Conservation (phyloP, 2,329 filamentous ascomycete species). For the Calonectria multiphialidica region DNA sequence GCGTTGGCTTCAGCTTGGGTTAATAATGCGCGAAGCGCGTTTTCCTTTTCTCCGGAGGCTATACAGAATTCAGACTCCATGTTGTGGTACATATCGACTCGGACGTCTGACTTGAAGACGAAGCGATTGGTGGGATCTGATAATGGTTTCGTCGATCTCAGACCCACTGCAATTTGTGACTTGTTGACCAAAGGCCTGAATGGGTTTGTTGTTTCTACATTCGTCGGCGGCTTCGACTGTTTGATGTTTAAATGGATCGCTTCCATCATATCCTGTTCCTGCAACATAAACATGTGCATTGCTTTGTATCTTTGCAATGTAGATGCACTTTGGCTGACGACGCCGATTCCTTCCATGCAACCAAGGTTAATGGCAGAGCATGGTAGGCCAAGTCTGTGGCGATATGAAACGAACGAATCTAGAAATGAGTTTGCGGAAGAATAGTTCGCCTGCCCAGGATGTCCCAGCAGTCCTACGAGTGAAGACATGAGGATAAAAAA, state of each 20-base stretch:
- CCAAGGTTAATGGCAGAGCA: conserved; percentile 20
- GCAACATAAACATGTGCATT: not conserved
- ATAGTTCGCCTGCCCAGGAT: conserved; percentile 29
- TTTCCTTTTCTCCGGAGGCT: no score
- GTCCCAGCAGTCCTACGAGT: not conserved
- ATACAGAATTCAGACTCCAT: no score
- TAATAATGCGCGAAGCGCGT: no score
- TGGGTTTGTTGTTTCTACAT: no score
- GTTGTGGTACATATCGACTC: no score
- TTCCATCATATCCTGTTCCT: conserved; percentile 19
- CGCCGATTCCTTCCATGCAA: conserved; percentile 20
- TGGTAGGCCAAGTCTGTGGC: conserved; percentile 11
- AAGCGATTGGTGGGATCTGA: no score
- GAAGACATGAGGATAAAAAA: conserved; percentile 48
- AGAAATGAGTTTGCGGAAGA: conserved; percentile 18
- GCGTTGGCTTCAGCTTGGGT: no score
- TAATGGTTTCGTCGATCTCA: no score
- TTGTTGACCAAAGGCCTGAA: no score
- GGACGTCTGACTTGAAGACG: no score
- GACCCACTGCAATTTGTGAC: no score
- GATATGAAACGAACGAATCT: conserved; percentile 24
- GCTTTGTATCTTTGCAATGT: not conserved
- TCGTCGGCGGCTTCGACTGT: no score
- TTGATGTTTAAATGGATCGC: not conserved
- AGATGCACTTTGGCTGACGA: conserved; percentile 8